phyloP scores from a whole-genome alignment of 2,329 filamentous ascomycete genomes.

The Orbilia ellipsospora region DNA sequence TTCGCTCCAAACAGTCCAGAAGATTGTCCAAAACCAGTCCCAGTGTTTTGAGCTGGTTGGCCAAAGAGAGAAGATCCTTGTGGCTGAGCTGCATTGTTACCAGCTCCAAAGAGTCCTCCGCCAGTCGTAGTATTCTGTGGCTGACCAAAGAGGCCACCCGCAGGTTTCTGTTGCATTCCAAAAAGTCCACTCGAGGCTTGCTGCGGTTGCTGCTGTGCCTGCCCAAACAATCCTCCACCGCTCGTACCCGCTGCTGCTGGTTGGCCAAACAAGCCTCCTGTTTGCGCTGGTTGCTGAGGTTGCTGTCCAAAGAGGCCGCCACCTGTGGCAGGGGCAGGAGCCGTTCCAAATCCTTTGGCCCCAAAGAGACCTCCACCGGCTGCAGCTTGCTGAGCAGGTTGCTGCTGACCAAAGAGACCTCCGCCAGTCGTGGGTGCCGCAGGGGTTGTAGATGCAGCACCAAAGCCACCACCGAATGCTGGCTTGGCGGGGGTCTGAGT shows the following conservation, averaged over 20 bases:
- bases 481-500: constrained; percentile 38
- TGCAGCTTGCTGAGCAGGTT: constrained; percentile 61
- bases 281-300: constrained; percentile 63
- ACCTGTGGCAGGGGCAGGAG: constrained; percentile 64
- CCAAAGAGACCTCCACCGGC: constrained; percentile 66
- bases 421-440: constrained; percentile 38
- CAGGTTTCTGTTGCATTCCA: constrained; percentile 61
- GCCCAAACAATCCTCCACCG: constrained; percentile 34
- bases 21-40: constrained; percentile 39
- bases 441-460: constrained; percentile 43
- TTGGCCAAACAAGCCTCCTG: constrained; percentile 61
- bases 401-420: constrained; percentile 60
- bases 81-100: constrained; percentile 58
- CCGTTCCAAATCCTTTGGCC: constrained; percentile 64
- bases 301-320: constrained; percentile 56
- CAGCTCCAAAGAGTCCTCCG: constrained; percentile 67
- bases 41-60: constrained; percentile 58
- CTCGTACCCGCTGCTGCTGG: constrained; percentile 60
- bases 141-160: constrained; percentile 64
- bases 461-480: constrained; percentile 50
- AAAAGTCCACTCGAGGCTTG: constrained; percentile 65
- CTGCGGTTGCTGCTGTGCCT: constrained; percentile 61
- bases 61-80: constrained; percentile 71
- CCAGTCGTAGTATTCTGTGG: constrained; percentile 62
- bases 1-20: constrained; percentile 37